Conservation (phyloP, 306 rosid species). For the Casuarina equisetifolia region DNA sequence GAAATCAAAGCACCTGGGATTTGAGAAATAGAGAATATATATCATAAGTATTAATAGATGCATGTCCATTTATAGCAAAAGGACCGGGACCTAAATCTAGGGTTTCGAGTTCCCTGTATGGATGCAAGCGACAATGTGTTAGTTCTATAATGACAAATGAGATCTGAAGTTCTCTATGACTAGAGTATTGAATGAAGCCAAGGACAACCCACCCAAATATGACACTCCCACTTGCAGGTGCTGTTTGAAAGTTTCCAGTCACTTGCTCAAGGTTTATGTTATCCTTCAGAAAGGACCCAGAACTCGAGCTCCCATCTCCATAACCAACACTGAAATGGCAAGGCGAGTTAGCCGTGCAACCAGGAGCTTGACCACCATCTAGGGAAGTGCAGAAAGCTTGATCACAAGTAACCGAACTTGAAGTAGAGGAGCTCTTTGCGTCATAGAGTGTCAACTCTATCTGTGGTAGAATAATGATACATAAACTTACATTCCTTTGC, state of each 20-base stretch:
- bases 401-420: conserved; percentile 57
- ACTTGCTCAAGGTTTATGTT: conserved; percentile 48
- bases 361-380: conserved; percentile 46
- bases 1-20: not conserved
- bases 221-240: conserved; percentile 42
- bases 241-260: conserved; percentile 43
- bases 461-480: conserved; percentile 47
- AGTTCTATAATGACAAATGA: not conserved
- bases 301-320: conserved; percentile 83
- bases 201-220: conserved; percentile 70
- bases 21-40: not conserved
- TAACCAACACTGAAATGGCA: conserved; percentile 68
- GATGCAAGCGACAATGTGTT: not conserved
- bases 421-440: conserved; percentile 52
- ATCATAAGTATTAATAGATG: not conserved
- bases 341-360: conserved; percentile 48
- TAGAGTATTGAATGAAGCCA: conserved; percentile 4
- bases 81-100: not conserved
- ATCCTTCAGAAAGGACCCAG: conserved; percentile 78
- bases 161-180: not conserved
- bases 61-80: not conserved
- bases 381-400: conserved; percentile 63
- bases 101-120: not conserved
- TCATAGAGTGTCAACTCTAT: conserved; percentile 64
- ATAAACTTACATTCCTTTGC: conserved; percentile 4